Evolutionary conservation across 2,329 filamentous ascomycete species (phyloP).

Genomic region (Cryoendolithus antarcticus): DNA sequence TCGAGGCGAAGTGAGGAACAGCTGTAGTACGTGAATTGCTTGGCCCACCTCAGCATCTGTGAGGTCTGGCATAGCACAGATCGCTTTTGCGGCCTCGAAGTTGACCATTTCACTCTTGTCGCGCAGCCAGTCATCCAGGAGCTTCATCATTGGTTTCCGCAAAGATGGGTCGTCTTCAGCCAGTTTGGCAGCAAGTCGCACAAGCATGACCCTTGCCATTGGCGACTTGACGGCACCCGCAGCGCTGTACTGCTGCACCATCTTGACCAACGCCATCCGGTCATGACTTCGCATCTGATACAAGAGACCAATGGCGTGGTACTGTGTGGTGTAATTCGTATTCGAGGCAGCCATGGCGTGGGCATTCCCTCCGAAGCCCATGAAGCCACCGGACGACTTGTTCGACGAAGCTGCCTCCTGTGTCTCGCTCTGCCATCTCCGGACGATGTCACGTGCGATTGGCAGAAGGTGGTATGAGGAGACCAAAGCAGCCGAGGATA

Average conservation of each 20-base stretch:
- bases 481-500: constrained; percentile 88
- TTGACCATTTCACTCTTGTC: constrained; percentile 99
- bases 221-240: constrained; percentile 91
- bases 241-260: constrained; percentile 98
- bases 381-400: constrained; percentile 81
- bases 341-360: constrained; percentile 61
- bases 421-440: constrained; percentile 96
- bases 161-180: constrained; percentile 85
- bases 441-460: constrained; percentile 86
- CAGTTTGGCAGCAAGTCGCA: constrained; percentile 82
- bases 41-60: constrained; percentile 84
- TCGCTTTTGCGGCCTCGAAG: constrained; percentile 96
- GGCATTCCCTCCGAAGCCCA: constrained; percentile 73
- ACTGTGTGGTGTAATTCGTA: constrained; percentile 95
- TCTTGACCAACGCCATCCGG: constrained; percentile 96
- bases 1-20: constrained; percentile 90
- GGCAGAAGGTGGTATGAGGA: constrained; percentile 97
- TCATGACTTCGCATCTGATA: constrained; percentile 98
- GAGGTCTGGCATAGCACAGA: constrained; percentile 87
- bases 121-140: constrained; percentile 89
- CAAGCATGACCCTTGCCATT: constrained; percentile 81
- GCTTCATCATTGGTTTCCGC: constrained; percentile 90
- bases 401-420: constrained; percentile 86
- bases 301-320: constrained; percentile 91
- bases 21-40: constrained; percentile 86